Percentiles rank a stretch among this genome's conserved stretches.
phyloP scores from a whole-genome alignment of 1,284 basidiomycete genomes.

The Schizophyllum amplum region DNA sequence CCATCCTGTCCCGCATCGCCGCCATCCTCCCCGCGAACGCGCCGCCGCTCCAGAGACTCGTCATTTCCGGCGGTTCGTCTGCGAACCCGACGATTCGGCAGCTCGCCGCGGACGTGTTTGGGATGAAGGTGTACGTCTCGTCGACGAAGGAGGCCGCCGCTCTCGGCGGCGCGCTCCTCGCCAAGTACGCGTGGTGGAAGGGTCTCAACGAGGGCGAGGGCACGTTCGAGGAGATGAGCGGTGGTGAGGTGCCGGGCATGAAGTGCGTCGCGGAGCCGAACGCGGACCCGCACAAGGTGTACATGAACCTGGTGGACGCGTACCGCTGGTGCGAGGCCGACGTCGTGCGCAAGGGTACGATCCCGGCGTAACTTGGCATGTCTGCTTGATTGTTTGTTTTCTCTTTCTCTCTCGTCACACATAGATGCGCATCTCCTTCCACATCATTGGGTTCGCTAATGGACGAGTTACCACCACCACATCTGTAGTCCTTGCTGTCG shows the following conservation, averaged over 20 bases:
- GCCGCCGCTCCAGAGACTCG: conserved; percentile 56
- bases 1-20: conserved; percentile 60
- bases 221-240: conserved; percentile 60
- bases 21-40: conserved; percentile 58
- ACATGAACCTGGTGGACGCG: conserved; percentile 30
- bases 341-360: conserved; percentile 19
- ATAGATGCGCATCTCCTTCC: neutral
- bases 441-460: neutral
- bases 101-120: conserved; percentile 73
- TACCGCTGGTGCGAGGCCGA: conserved; percentile 43
- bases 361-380: neutral
- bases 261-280: conserved; percentile 54
- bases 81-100: conserved; percentile 70
- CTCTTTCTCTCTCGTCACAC: neutral
- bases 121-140: conserved; percentile 63
- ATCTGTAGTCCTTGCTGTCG: neutral
- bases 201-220: conserved; percentile 31
- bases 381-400: neutral
- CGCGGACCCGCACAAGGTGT: conserved; percentile 29
- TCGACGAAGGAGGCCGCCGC: conserved; percentile 64
- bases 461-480: neutral
- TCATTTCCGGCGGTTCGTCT: conserved; percentile 78
- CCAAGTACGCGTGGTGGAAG: conserved; percentile 65
- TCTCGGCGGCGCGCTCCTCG: conserved; percentile 61
- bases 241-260: conserved; percentile 37